Base-by-base conservation (phyloP, 331 rosid species). In the Phaseolus coccineus region DNA sequence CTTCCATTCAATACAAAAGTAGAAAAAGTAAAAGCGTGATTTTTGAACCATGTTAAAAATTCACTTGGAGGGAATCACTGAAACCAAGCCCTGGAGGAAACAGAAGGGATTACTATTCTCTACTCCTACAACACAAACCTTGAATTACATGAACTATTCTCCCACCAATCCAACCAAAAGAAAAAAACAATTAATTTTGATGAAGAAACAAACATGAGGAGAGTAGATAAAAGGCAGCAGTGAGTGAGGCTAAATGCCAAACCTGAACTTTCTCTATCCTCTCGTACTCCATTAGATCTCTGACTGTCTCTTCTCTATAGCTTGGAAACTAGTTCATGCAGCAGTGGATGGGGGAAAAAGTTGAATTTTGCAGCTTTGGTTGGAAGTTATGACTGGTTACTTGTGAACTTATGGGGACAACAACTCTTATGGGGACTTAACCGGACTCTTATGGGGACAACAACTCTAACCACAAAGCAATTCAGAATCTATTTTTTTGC, bases 191-290 rank as follows among this genome's bases (percentile, higher is more conserved):
- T 40, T 13, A 67, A 66, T 48, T 68, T 72, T 61, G 65, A 78
- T 3, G 3, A 62, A 52, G 6, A 57, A 25, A 3, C 8, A 53
- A 39, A 0, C 50, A 59, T 9, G 71, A 76, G 71, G 62, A 76
- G 27, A 71, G 40, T 48, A 57, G 15, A 51, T 4, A 25, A 30
- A 6, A 35, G 40, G 1, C 8, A 56, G 62, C 33, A n/a, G n/a
- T n/a, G n/a, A 56, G 31, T 56, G 64, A 61, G 31, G 62, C 53
- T 55, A 72, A 50, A 59, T 70, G 66, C n/a, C 74, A 75, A 81
- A 94, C 98, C 97, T 92, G 98, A 86, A 84, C 87, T 88, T 92
- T 91, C 81, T 89, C 86, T 73, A 94, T 92, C 83, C 98, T 89
- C 77, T 94, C 98, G 84, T 94, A 94, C 76, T 94, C 98, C 98